Evolutionary conservation across 805 yeast genomes (phyloP).

Genomic region (Helenozyma rhizophorensis): DNA sequence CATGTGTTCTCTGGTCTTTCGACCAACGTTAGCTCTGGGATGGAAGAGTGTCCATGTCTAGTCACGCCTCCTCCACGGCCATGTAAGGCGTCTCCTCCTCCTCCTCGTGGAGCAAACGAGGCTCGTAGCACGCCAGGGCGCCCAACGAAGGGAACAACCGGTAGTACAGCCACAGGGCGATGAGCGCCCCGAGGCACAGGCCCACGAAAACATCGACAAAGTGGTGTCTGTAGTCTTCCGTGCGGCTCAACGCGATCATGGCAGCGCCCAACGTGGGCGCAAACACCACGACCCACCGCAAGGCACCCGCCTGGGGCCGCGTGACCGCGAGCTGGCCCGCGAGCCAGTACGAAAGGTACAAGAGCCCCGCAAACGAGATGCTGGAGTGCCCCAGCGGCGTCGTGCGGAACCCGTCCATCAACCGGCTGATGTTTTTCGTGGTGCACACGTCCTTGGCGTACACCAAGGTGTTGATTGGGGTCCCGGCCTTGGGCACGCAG

Average conservation of each 20-base stretch:
- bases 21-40: too few species aligned
- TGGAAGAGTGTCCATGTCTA: too few species aligned
- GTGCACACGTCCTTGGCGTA: conserved; percentile 67
- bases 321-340: conserved; percentile 56
- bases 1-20: too few species aligned
- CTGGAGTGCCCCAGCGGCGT: conserved; percentile 84
- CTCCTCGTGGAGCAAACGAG: conserved; percentile 22
- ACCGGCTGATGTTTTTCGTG: conserved; percentile 33
- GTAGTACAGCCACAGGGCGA: conserved; percentile 57
- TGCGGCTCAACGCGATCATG: conserved; percentile 77
- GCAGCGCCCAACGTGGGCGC: conserved; percentile 66
- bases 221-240: conserved; percentile 93
- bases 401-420: conserved; percentile 73
- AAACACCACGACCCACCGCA: conserved; percentile 54
- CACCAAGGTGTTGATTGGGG: conserved; percentile 53
- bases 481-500: conserved; percentile 61
- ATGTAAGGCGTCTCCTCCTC: conserved; percentile 12
- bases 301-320: conserved; percentile 49
- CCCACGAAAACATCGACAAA: conserved; percentile 82
- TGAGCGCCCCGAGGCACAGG: conserved; percentile 53
- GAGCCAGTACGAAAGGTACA: conserved; percentile 61
- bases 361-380: conserved; percentile 63
- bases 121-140: conserved; percentile 34
- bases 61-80: conserved; percentile 8
- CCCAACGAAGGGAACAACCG: conserved; percentile 46